phyloP scores from a whole-genome alignment of 108 stramenopile species.

The Fistulifera solaris region DNA sequence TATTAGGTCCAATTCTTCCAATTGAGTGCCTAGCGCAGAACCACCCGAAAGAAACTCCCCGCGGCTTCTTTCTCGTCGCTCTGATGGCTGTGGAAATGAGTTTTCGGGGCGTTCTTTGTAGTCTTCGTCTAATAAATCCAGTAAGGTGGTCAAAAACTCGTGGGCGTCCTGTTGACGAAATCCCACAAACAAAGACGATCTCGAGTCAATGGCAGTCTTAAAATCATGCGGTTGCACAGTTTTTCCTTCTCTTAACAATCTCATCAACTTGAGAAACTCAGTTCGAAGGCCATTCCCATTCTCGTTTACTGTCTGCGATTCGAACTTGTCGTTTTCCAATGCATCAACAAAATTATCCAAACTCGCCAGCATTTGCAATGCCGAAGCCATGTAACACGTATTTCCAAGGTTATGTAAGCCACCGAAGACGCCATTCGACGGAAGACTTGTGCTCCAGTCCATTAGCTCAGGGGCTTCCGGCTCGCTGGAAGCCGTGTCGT shows the following conservation, averaged over 20 bases:
- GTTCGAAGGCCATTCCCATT: neutral
- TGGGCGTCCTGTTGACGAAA: conserved; percentile 54
- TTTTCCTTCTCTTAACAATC: conserved; percentile 7
- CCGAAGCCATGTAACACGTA: conserved; percentile 74
- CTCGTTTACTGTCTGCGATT: neutral
- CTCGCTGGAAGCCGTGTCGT: too few relatives aligned
- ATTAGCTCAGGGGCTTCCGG: too few relatives aligned
- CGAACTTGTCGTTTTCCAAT: neutral
- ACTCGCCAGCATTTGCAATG: conserved; percentile 47
- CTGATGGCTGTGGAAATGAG: too few relatives aligned
- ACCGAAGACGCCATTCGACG: neutral
- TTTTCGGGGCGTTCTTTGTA: conserved; percentile 13
- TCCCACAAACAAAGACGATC: conserved; percentile 38
- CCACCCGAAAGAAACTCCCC: too few relatives aligned
- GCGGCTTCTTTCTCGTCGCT: too few relatives aligned
- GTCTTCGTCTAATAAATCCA: conserved; percentile 54
- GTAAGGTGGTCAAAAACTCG: conserved; percentile 46
- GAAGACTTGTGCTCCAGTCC: too few relatives aligned
- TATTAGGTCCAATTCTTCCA: too few relatives aligned
- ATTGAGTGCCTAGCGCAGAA: too few relatives aligned
- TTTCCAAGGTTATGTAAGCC: conserved; percentile 62
- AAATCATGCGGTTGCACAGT: conserved; percentile 29
- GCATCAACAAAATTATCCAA: conserved; percentile 9
- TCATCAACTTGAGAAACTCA: neutral
- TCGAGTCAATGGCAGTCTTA: conserved; percentile 32